A percentile compares a stretch with the other conserved stretches of the same genome.
Conservation (phyloP, 805 yeast genomes). For the Phaffomyces opuntiae region DNA sequence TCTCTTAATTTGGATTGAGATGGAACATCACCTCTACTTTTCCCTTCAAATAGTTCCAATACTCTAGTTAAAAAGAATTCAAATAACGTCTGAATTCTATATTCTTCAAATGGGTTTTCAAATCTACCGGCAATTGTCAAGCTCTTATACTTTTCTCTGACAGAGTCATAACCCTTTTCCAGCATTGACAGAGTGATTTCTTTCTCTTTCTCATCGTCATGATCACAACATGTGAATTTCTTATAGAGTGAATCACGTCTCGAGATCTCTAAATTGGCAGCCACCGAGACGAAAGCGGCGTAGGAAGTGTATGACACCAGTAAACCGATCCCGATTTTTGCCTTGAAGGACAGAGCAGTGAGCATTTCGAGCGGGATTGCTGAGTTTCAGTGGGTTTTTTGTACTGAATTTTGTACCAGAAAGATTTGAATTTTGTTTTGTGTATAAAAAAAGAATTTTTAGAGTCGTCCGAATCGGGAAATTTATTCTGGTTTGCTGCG, state of each 20-base stretch:
- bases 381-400: background rate
- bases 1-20: constrained; percentile 37
- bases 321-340: constrained; percentile 24
- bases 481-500: background rate
- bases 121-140: constrained; percentile 65
- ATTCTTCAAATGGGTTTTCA: constrained; percentile 88
- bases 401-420: too few species aligned
- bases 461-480: background rate
- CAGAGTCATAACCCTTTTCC: constrained; percentile 10
- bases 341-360: constrained; percentile 14
- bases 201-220: background rate
- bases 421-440: background rate
- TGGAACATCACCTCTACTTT: constrained; percentile 56
- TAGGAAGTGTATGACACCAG: constrained; percentile 52
- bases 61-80: constrained; percentile 75
- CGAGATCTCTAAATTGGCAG: constrained; percentile 48
- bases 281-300: constrained; percentile 51
- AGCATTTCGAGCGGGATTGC: background rate
- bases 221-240: constrained; percentile 7
- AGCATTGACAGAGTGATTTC: background rate
- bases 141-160: constrained; percentile 33
- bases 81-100: constrained; percentile 81
- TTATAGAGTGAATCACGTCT: constrained; percentile 30
- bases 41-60: constrained; percentile 57
- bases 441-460: background rate